Conservation (phyloP, 176 grass and related monocot species). For the Miscanthus lutarioriparius region DNA sequence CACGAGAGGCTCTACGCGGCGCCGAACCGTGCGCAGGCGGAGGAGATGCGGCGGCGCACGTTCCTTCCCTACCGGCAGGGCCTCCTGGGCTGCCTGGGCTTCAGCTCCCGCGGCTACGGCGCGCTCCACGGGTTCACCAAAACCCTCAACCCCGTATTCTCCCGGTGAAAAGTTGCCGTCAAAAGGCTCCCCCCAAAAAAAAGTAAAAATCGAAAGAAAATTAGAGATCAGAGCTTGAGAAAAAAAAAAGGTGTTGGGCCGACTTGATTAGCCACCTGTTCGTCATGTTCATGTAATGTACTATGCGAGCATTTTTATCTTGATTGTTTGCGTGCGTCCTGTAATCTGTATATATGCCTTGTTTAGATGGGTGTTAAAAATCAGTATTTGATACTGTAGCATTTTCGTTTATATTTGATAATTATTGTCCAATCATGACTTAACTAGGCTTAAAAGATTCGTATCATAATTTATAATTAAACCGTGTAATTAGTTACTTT, state of each 20-base stretch:
- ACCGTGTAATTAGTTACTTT: too few species aligned
- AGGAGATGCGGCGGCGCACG: slow-evolving; percentile 93
- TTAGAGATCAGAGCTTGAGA: not conserved
- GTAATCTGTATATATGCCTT: too few species aligned
- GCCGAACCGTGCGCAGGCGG: slow-evolving; percentile 76
- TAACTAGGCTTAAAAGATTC: too few species aligned
- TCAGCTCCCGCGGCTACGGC: slow-evolving; percentile 86
- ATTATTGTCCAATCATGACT: too few species aligned
- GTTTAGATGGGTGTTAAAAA: too few species aligned
- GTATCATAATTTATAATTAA: too few species aligned
- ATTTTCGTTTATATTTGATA: too few species aligned
- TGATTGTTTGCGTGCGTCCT: slow-evolving; percentile 28
- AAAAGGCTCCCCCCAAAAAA: not conserved
- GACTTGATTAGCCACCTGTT: not conserved
- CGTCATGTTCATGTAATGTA: not conserved
- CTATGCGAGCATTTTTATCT: not conserved
- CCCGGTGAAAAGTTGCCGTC: slow-evolving; percentile 50
- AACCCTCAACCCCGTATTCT: slow-evolving; percentile 85
- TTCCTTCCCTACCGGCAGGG: slow-evolving; percentile 96
- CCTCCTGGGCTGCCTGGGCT: slow-evolving; percentile 84
- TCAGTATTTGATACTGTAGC: too few species aligned
- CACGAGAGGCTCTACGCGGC: slow-evolving; percentile 91
- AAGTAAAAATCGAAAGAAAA: not conserved
- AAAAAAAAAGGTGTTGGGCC: slow-evolving; percentile 19
- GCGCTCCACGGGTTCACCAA: slow-evolving; percentile 74